Evolutionary conservation across 495 filamentous ascomycete genomes (phyloP).

Genomic region (Halenospora varia): DNA sequence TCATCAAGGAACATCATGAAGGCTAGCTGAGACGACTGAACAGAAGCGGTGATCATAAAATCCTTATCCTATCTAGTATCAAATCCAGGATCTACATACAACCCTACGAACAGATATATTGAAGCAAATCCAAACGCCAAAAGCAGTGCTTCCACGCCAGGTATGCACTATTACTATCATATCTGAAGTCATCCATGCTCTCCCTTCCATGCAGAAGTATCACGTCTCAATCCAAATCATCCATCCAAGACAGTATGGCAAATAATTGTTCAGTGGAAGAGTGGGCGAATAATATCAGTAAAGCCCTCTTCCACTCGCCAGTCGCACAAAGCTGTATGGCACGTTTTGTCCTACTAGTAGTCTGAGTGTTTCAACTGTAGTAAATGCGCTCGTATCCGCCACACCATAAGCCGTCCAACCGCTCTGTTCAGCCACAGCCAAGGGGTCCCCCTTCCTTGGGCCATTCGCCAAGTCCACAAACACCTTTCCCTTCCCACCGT

Average conservation of each 20-base stretch:
- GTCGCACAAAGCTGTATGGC: constrained; percentile 77
- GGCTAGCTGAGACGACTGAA: too few relatives aligned
- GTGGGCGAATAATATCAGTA: too few relatives aligned
- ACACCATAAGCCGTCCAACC: constrained; percentile 78
- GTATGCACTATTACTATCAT: neutral
- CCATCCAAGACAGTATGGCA: neutral
- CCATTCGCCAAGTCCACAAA: constrained; percentile 77
- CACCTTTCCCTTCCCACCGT: constrained; percentile 53
- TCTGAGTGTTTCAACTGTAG: constrained; percentile 73
- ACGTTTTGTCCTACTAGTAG: constrained; percentile 81
- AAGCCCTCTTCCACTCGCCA: constrained; percentile 67
- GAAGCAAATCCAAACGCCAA: too few relatives aligned
- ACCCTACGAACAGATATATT: too few relatives aligned
- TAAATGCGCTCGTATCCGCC: constrained; percentile 75
- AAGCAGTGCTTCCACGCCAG: neutral
- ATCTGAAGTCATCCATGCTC: neutral
- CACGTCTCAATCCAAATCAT: neutral
- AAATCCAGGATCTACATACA: too few relatives aligned
- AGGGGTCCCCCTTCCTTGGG: constrained; percentile 61
- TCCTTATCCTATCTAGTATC: too few relatives aligned
- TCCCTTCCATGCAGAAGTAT: too few relatives aligned
- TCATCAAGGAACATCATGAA: too few relatives aligned
- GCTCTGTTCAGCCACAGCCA: constrained; percentile 59
- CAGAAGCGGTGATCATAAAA: too few relatives aligned
- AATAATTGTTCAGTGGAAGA: too few relatives aligned